Evolutionary conservation across 768 basidiomycete species (phyloP).

Genomic region (Crassisporium funariophilum): DNA sequence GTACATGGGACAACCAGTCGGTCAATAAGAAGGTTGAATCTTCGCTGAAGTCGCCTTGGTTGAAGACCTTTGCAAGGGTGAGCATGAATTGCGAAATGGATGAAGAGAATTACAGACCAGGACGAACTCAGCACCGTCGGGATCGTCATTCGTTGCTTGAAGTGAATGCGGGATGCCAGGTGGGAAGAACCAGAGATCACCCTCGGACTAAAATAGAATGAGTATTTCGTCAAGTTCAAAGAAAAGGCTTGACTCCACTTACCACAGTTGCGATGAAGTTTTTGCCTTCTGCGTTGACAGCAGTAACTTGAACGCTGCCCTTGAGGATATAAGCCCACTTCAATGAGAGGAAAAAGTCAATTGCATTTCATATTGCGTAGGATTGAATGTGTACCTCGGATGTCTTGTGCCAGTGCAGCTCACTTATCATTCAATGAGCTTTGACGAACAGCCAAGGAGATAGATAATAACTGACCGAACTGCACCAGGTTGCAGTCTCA

Average conservation of each 20-base stretch:
- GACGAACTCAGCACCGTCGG: conserved; percentile 53
- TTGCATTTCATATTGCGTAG: neutral
- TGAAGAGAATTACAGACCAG: conserved; percentile 25
- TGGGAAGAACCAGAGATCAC: conserved; percentile 63
- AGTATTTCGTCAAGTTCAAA: neutral
- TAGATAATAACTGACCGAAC: conserved; percentile 35
- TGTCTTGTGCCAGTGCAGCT: conserved; percentile 58
- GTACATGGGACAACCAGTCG: conserved; percentile 65
- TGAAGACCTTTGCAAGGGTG: conserved; percentile 26
- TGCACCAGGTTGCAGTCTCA: conserved; percentile 53
- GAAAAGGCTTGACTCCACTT: conserved; percentile 16
- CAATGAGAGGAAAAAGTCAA: neutral
- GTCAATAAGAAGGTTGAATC: conserved; percentile 52
- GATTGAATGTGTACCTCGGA: conserved; percentile 36
- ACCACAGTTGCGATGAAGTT: conserved; percentile 54
- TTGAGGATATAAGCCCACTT: conserved; percentile 57
- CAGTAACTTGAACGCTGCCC: conserved; percentile 49
- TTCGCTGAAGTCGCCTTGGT: conserved; percentile 48
- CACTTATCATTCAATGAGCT: conserved; percentile 30
- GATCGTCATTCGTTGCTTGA: conserved; percentile 50
- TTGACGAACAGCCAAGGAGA: neutral
- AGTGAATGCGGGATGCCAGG: conserved; percentile 56
- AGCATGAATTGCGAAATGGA: neutral
- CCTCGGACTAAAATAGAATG: conserved; percentile 14
- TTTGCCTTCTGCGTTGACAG: conserved; percentile 51